A percentile compares a stretch with the other conserved stretches of the same genome.
phyloP scores from a whole-genome alignment of 768 basidiomycete genomes.

The Russula virescens region DNA sequence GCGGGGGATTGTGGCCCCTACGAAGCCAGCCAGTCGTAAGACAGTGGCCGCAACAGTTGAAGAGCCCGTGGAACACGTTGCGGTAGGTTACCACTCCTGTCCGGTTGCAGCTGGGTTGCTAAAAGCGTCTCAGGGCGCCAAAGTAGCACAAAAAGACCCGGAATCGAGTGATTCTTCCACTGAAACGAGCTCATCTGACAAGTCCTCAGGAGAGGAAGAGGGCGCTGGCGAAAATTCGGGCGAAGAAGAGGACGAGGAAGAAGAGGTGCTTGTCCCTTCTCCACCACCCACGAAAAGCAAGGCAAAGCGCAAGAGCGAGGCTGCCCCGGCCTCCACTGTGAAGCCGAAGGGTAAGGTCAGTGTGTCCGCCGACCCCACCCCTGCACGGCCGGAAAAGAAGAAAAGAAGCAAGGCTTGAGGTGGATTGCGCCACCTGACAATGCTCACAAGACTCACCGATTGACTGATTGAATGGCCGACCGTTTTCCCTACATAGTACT shows the following conservation, averaged over 20 bases:
- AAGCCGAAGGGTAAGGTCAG: conserved; percentile 15
- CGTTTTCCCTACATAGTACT: background rate
- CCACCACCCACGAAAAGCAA: conserved; percentile 29
- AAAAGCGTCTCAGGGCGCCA: conserved; percentile 1
- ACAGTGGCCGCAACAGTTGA: background rate
- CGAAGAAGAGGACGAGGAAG: conserved; percentile 36
- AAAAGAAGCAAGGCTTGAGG: conserved; percentile 41
- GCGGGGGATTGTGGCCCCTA: conserved; percentile 26
- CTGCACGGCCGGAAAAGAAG: conserved; percentile 35
- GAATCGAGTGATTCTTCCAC: conserved; percentile 13
- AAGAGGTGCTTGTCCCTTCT: conserved; percentile 30
- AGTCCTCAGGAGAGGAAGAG: conserved; percentile 15
- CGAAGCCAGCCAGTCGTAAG: conserved; percentile 1
- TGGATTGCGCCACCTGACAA: conserved; percentile 17
- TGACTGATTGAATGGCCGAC: conserved; percentile 8
- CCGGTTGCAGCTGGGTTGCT: background rate
- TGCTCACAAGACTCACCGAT: conserved; percentile 14
- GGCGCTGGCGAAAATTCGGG: conserved; percentile 21
- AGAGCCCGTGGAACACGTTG: conserved; percentile 2
- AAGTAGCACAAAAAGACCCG: conserved; percentile 8
- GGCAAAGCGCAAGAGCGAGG: conserved; percentile 20
- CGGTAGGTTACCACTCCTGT: background rate
- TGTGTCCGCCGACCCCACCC: conserved; percentile 1
- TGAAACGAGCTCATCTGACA: conserved; percentile 12
- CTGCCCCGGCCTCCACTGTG: conserved; percentile 4